phyloP scores from a whole-genome alignment of 306 rosid genomes.

The Cicer bijugum region DNA sequence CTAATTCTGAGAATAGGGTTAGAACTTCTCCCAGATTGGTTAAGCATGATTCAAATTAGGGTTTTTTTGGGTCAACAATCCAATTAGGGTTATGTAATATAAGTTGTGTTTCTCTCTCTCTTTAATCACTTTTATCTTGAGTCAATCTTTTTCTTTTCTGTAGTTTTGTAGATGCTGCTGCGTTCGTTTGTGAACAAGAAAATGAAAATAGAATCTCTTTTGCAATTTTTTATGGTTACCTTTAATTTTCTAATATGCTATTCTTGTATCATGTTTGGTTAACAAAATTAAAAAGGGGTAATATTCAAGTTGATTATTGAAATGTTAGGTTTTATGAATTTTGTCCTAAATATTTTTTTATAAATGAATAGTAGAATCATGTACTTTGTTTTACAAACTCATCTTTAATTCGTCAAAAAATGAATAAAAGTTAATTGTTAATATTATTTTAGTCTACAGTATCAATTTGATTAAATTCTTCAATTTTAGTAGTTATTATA shows the following conservation, averaged over 20 bases:
- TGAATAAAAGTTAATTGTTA: too few relatives aligned
- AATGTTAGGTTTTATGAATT: too few relatives aligned
- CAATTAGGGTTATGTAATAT: constrained; percentile 35
- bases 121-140: not conserved
- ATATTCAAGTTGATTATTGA: too few relatives aligned
- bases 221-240: not conserved
- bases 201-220: not conserved
- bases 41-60: constrained; percentile 44
- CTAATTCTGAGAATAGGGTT: constrained; percentile 41
- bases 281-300: not conserved
- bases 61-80: not conserved
- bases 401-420: too few relatives aligned
- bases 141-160: not conserved
- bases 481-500: too few relatives aligned
- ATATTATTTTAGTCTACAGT: too few relatives aligned
- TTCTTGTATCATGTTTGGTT: not conserved
- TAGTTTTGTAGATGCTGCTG: not conserved
- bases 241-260: not conserved
- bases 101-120: not conserved
- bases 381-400: too few relatives aligned
- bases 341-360: too few relatives aligned
- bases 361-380: too few relatives aligned
- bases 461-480: too few relatives aligned
- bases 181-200: constrained; percentile 15
- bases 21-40: constrained; percentile 70